A percentile compares a stretch with the other conserved stretches of the same genome.
Evolutionary conservation across 192 early-diverging fungal genomes (phyloP).

Genomic region (Coemansia sp.): DNA sequence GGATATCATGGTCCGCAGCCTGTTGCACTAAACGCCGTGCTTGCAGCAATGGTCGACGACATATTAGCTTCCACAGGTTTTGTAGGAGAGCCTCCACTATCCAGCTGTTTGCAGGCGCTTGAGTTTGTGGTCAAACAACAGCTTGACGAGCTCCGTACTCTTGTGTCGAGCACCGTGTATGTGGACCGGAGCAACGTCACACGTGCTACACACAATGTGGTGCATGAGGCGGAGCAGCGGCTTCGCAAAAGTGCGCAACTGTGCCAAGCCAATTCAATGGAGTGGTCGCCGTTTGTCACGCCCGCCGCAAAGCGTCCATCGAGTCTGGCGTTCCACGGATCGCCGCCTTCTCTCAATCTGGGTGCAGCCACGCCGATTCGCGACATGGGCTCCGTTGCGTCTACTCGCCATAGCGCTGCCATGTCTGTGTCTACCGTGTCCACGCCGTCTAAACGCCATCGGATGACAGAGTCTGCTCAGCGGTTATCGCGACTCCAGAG

Average conservation of each 20-base stretch:
- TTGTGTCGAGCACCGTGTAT: conserved; percentile 16
- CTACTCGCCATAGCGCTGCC: conserved; percentile 16
- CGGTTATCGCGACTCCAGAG: conserved; percentile 30
- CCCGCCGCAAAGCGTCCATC: conserved; percentile 30
- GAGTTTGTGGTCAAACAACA: conserved; percentile 37
- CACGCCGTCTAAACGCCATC: conserved; percentile 20
- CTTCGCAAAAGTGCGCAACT: conserved; percentile 10
- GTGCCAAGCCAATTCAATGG: conserved; percentile 9
- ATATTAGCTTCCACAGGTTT: conserved; percentile 7
- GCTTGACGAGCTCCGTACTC: conserved; percentile 20
- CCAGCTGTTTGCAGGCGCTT: conserved; percentile 27
- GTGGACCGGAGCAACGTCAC: conserved; percentile 12
- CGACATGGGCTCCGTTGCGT: conserved; percentile 7
- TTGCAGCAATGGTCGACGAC: conserved; percentile 22
- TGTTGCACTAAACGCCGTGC: conserved; percentile 7
- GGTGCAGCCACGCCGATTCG: conserved; percentile 10
- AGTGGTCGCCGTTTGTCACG: conserved; percentile 10
- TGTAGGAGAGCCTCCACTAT: conserved; percentile 12
- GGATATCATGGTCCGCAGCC: neutral
- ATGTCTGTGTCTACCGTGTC: conserved; percentile 21
- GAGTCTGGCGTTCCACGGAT: conserved; percentile 23
- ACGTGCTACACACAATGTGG: conserved; percentile 1
- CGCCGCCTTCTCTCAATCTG: conserved; percentile 14
- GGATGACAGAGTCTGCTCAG: conserved; percentile 10
- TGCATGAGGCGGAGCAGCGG: conserved; percentile 10